Evolutionary conservation across 176 grass and related monocot genomes (phyloP).

Genomic region (Aegilops longissima): DNA sequence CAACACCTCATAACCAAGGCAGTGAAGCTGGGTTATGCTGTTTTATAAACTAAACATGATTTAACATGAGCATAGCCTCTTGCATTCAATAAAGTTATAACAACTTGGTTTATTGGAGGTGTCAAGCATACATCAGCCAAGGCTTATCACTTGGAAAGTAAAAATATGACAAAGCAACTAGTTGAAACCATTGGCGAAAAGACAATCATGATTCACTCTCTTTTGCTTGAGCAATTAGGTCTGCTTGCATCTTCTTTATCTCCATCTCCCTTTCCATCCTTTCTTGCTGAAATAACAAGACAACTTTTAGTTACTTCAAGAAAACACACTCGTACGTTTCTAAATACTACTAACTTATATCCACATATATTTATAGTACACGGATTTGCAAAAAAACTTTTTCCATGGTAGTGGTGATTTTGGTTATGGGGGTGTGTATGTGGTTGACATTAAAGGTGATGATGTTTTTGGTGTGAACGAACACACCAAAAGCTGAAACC

Average conservation of each 20-base stretch:
- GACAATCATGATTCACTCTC: constrained; percentile 50
- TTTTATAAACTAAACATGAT: constrained; percentile 18
- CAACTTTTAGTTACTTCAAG: constrained; percentile 8
- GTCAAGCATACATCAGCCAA: constrained; percentile 36
- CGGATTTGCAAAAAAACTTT: background rate
- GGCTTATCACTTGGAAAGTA: constrained; percentile 29
- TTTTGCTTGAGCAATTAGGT: constrained; percentile 53
- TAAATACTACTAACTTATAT: background rate
- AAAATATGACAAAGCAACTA: constrained; percentile 31
- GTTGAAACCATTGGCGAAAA: background rate
- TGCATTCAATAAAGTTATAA: constrained; percentile 28
- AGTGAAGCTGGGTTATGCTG: background rate
- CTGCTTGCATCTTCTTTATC: constrained; percentile 58
- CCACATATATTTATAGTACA: background rate
- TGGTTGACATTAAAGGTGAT: background rate
- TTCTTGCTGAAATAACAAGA: constrained; percentile 59
- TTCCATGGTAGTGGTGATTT: background rate
- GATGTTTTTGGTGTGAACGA: constrained; percentile 2
- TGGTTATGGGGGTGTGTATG: background rate
- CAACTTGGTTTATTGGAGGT: constrained; percentile 38
- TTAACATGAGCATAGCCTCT: constrained; percentile 17
- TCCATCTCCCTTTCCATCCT: constrained; percentile 60
- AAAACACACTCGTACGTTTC: background rate
- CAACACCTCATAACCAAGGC: constrained; percentile 1
- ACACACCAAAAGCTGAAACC: background rate